Evolutionary conservation across 148 eudicot genomes (phyloP), one percentile per base, ranked within the genome.

Genomic region (Diospyros lotus): DNA sequence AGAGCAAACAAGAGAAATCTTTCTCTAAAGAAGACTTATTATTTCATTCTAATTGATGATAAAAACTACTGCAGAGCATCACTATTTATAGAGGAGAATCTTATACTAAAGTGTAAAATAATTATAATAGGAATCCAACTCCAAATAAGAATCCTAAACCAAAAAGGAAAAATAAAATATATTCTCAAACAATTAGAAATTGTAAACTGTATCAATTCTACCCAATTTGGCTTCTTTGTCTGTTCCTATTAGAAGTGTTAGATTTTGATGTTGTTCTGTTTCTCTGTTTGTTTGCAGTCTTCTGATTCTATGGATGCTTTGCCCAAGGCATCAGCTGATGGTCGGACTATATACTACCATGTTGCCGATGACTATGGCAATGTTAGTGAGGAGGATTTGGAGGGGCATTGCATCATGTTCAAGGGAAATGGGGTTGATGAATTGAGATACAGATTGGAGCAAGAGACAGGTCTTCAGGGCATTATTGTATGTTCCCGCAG

Each of bases 381-480:
- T 2, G 77, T 82, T 1, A 76, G 83, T 43, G 88, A 87, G 56
- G 64, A 55, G 8, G 71, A 28, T 28, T 28, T 48, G 52, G 85
- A 86, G 77, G 89, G 76, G 10, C 71, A 72, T 12, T 76, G 78
- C 3, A 78, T 88, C 44, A 77, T 66, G 8, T 90, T 88, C 10
- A 88, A 85, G 66, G 90, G 95, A 15, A 88, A 82, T 58, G 88
- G 66, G 63, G 87, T 90, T 73, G 79, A 82, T 9, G 92, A 90
- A n/a, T 76, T 90, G 81, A 87, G 85, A 40, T 76, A 41, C 46
- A 82, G 67, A 64, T 69, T 90, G 77, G 85, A 81, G 82, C 82
- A 88, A 66, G 92, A 85, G 73, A 85, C 86, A 0, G 89, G 92
- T 4, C 74, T 90, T 62, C 76, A 81, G 41, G 86, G 82, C 17